Evolutionary conservation across 78 protist species (phyloP).

Genomic region (Dictyostelium firmibasis): DNA sequence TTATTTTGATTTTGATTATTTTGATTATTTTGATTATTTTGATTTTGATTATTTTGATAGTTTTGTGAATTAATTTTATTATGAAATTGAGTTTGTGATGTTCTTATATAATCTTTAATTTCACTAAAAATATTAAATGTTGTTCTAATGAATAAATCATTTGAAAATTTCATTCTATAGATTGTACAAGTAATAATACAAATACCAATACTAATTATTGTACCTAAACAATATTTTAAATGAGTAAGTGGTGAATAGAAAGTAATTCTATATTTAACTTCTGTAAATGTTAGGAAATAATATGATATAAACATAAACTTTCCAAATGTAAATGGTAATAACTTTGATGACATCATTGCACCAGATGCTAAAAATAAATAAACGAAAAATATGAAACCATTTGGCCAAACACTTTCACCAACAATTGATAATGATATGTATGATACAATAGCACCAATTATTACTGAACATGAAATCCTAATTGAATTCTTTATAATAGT

Average conservation of each 20-base stretch:
- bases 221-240: background rate
- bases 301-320: background rate
- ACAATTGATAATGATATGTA: background rate
- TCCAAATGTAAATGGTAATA: slow-evolving; percentile 11
- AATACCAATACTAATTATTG: background rate
- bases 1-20: background rate
- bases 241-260: background rate
- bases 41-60: background rate
- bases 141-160: background rate
- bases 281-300: background rate
- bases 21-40: background rate
- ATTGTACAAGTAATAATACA: background rate
- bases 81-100: background rate
- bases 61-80: background rate
- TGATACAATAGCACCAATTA: background rate
- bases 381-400: background rate
- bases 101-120: background rate
- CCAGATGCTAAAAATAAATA: background rate
- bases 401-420: background rate
- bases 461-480: background rate
- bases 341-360: background rate
- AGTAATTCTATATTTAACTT: background rate
- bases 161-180: background rate
- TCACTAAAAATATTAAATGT: background rate
- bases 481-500: background rate